Percentiles rank a stretch among this genome's conserved stretches.
Evolutionary conservation across 2,329 filamentous ascomycete species (phyloP).

Genomic region (Beauveria caledonica): DNA sequence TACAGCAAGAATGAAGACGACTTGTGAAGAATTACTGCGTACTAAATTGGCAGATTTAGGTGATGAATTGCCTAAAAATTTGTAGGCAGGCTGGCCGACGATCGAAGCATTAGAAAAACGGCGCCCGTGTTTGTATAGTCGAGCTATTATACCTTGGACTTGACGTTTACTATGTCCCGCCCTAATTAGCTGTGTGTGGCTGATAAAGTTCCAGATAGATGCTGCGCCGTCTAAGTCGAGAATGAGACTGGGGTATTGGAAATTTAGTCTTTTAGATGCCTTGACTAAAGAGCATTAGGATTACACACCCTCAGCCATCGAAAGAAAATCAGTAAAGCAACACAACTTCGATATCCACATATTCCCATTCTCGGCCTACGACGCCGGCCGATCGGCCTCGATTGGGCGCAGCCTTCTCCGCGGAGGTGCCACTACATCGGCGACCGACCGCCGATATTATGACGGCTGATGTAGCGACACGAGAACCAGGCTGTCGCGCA

Average conservation of each 20-base stretch:
- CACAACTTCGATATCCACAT: no score
- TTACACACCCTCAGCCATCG: no score
- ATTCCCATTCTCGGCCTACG: not conserved
- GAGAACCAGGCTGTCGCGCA: not conserved
- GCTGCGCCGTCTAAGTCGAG: no score
- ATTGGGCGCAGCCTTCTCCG: not conserved
- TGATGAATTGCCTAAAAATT: not conserved
- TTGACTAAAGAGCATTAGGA: not conserved
- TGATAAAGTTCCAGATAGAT: no score
- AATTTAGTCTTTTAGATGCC: no score
- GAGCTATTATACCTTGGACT: no score
- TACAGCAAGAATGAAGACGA: not conserved
- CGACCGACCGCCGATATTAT: not conserved
- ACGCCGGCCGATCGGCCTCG: not conserved
- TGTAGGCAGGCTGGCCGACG: not conserved
- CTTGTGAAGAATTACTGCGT: not conserved
- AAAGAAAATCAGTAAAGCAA: not conserved
- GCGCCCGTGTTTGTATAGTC: not conserved
- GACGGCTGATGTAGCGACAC: not conserved
- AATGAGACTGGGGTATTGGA: no score
- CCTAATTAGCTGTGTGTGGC: no score
- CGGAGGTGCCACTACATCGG: not conserved
- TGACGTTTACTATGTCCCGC: no score
- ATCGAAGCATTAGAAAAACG: not conserved
- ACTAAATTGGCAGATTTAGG: not conserved